Evolutionary conservation across 2,329 filamentous ascomycete species (phyloP).

Genomic region (Hymenoscyphus infarciens): DNA sequence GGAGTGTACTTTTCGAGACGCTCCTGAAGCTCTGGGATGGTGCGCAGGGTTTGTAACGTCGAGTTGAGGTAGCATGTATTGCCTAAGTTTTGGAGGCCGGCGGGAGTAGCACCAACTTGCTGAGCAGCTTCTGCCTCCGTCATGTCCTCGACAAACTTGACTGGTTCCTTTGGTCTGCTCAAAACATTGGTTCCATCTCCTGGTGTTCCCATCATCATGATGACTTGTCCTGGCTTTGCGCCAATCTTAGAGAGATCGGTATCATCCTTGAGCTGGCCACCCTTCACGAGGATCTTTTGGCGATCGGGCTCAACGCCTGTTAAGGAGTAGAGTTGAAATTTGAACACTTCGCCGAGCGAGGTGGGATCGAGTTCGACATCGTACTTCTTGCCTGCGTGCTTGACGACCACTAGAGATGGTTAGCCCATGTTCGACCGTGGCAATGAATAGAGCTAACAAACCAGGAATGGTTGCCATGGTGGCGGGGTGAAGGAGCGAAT

Average conservation of each 20-base stretch:
- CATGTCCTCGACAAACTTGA: conserved; percentile 97
- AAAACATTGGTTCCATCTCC: conserved; percentile 56
- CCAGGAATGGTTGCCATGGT: conserved; percentile 36
- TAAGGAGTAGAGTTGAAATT: conserved; percentile 90
- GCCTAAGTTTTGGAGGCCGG: conserved; percentile 85
- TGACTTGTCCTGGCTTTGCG: conserved; percentile 78
- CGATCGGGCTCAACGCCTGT: conserved; percentile 94
- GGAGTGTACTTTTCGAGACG: conserved; percentile 64
- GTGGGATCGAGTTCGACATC: conserved; percentile 85
- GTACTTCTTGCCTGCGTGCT: conserved; percentile 93
- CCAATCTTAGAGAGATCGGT: conserved; percentile 78
- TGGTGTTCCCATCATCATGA: conserved; percentile 97
- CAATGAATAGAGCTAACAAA: conserved; percentile 19
- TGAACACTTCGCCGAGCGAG: conserved; percentile 87
- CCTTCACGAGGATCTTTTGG: conserved; percentile 94
- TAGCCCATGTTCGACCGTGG: conserved; percentile 15
- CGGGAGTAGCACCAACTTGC: conserved; percentile 78
- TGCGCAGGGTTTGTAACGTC: conserved; percentile 84
- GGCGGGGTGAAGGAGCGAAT: conserved; percentile 21
- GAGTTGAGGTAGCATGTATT: conserved; percentile 99
- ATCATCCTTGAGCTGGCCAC: conserved; percentile 93
- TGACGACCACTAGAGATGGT: conserved; percentile 69
- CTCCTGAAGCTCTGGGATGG: conserved; percentile 86
- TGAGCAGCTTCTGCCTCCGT: conserved; percentile 86
- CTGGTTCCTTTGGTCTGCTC: conserved; percentile 70